Percentiles rank a stretch among this genome's conserved stretches.
Conservation (phyloP, 495 filamentous ascomycete species). For the Aspergillus coremiiformis region DNA sequence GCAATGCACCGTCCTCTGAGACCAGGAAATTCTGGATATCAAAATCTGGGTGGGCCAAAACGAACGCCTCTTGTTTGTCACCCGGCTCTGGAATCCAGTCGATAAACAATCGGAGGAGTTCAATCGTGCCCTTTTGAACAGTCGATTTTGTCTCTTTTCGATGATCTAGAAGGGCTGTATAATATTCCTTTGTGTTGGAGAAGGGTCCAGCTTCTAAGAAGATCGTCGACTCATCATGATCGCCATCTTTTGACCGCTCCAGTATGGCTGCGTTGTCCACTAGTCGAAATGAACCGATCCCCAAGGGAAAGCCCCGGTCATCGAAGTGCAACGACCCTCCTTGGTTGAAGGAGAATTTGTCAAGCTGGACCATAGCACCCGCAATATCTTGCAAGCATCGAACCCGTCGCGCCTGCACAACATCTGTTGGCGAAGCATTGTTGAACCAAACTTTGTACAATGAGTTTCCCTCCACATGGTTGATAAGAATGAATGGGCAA, state of each 20-base stretch:
- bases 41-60: conserved; percentile 31
- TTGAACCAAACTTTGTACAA: conserved; percentile 14
- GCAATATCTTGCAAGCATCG: conserved; percentile 21
- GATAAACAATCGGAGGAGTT: conserved; percentile 18
- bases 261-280: conserved; percentile 14
- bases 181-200: conserved; percentile 13
- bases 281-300: conserved; percentile 6
- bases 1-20: conserved; percentile 29
- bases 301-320: conserved; percentile 7
- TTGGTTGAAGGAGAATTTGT: conserved; percentile 16
- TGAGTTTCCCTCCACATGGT: conserved; percentile 18
- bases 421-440: not conserved
- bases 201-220: conserved; percentile 10
- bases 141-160: conserved; percentile 3
- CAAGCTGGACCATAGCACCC: conserved; percentile 25
- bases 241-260: conserved; percentile 16
- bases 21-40: conserved; percentile 33
- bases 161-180: conserved; percentile 14
- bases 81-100: conserved; percentile 11
- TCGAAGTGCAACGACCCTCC: conserved; percentile 18
- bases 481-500: conserved; percentile 26
- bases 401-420: conserved; percentile 9
- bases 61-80: conserved; percentile 15
- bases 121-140: conserved; percentile 11
- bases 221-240: conserved; percentile 13